These are phyloP conservation scores for Amoeboaphelidium occidentale DNA, from an alignment of 371 early-diverging fungal genomes.

Conservation along the genomic window DNA sequence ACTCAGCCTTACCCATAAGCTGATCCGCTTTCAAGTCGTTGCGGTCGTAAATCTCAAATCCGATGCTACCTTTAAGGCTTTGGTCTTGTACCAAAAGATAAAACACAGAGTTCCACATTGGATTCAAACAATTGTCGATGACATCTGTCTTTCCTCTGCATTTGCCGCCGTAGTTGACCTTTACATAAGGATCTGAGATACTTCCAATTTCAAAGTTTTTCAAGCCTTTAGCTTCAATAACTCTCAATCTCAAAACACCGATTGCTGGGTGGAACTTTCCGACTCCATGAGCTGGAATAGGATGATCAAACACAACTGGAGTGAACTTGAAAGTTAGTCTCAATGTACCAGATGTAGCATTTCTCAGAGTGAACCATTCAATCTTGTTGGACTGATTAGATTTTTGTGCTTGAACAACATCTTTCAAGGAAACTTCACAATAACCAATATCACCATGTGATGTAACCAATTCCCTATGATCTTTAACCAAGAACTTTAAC, in stretches of 20 bases:
- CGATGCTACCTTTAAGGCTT: slow-evolving; percentile 30
- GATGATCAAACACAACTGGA: not conserved
- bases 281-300: no score
- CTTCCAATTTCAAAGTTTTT: slow-evolving; percentile 25
- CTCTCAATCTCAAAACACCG: slow-evolving; percentile 14
- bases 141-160: slow-evolving; percentile 28
- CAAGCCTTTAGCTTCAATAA: slow-evolving; percentile 13
- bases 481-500: not conserved
- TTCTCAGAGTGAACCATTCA: not conserved
- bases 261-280: slow-evolving; percentile 19
- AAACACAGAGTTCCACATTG: slow-evolving; percentile 61
- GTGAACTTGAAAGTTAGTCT: not conserved
- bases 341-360: not conserved
- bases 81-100: slow-evolving; percentile 30
- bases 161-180: not conserved
- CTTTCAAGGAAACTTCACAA: not conserved
- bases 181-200: not conserved
- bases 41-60: slow-evolving; percentile 42
- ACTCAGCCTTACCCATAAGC: slow-evolving; percentile 22
- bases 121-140: slow-evolving; percentile 39
- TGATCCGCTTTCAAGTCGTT: slow-evolving; percentile 34
- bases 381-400: not conserved
- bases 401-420: not conserved
- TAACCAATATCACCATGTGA: not conserved
- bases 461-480: not conserved